A percentile compares a stretch with the other conserved stretches of the same genome.
Evolutionary conservation across 257 asterid species (phyloP).

Genomic region (Penstemon newberryi): DNA sequence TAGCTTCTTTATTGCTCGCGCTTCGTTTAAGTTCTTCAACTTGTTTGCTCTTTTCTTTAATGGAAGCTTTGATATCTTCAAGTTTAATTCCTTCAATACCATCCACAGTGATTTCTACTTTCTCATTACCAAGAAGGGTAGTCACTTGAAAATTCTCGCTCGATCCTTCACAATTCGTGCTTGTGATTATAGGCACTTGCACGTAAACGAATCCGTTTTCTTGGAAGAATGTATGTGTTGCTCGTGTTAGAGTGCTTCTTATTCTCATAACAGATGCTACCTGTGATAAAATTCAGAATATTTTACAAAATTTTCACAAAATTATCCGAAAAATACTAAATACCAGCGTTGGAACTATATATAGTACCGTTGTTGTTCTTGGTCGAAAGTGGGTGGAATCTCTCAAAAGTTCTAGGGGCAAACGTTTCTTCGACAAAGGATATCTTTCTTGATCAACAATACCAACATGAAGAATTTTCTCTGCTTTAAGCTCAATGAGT

Average conservation of each 20-base stretch:
- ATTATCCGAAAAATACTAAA: neutral
- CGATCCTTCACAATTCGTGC: constrained; percentile 54
- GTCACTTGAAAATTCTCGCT: constrained; percentile 60
- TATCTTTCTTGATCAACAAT: constrained; percentile 58
- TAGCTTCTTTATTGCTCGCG: constrained; percentile 77
- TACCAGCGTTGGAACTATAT: neutral
- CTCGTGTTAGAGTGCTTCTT: constrained; percentile 59
- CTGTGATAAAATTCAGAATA: constrained; percentile 38
- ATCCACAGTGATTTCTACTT: constrained; percentile 24
- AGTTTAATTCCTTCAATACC: constrained; percentile 37
- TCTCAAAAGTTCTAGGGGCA: constrained; percentile 70
- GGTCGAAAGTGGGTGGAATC: constrained; percentile 75
- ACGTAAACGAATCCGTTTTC: constrained; percentile 65
- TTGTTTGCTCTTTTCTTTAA: constrained; percentile 57
- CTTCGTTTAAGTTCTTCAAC: constrained; percentile 72
- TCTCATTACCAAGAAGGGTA: constrained; percentile 41
- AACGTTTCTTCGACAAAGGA: constrained; percentile 74
- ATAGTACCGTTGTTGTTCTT: constrained; percentile 73
- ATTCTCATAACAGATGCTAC: constrained; percentile 83
- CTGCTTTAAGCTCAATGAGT: constrained; percentile 61
- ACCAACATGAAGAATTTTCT: constrained; percentile 64
- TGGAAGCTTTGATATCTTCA: constrained; percentile 50
- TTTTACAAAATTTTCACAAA: neutral
- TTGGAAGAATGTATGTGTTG: constrained; percentile 53
- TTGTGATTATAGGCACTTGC: constrained; percentile 84